These are phyloP conservation scores for Solanum chilense DNA, from an alignment of 257 asterid genomes.

Conservation along the genomic window DNA sequence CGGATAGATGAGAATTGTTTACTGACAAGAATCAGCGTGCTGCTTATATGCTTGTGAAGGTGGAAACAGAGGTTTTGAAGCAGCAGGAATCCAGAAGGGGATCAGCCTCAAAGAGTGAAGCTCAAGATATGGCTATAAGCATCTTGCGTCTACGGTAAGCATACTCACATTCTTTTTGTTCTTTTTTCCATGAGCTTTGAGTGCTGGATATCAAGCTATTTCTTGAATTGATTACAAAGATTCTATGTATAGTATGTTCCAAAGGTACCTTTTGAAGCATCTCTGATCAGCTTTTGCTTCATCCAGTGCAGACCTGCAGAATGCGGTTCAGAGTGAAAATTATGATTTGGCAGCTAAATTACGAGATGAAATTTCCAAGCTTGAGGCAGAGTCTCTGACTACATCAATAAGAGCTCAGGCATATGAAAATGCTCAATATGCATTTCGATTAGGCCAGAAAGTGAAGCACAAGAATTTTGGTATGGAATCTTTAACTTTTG, in stretches of 20 bases:
- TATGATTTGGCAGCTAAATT: constrained; percentile 78
- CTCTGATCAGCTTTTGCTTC: constrained; percentile 8
- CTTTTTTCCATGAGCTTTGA: not conserved
- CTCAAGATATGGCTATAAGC: constrained; percentile 92
- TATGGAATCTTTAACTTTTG: constrained; percentile 12
- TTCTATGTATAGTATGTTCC: not conserved
- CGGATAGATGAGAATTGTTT: not conserved
- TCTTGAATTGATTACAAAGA: not conserved
- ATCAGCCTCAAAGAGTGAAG: constrained; percentile 74
- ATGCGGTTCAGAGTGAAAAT: constrained; percentile 73
- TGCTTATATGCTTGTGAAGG: constrained; percentile 34
- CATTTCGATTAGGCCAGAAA: constrained; percentile 92
- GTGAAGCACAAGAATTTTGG: constrained; percentile 81
- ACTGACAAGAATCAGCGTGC: not conserved
- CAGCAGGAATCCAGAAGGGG: constrained; percentile 71
- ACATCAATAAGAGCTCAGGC: constrained; percentile 77
- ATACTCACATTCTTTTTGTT: not conserved
- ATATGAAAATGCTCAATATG: constrained; percentile 60
- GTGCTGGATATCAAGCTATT: not conserved
- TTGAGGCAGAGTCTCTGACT: constrained; percentile 83
- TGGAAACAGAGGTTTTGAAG: constrained; percentile 70
- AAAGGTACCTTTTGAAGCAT: not conserved
- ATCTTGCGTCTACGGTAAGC: constrained; percentile 75
- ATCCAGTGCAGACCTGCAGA: constrained; percentile 86
- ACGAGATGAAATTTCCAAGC: constrained; percentile 77